Base-by-base conservation (phyloP, 495 filamentous ascomycete genomes). In the Tuber microsphaerosporum region DNA sequence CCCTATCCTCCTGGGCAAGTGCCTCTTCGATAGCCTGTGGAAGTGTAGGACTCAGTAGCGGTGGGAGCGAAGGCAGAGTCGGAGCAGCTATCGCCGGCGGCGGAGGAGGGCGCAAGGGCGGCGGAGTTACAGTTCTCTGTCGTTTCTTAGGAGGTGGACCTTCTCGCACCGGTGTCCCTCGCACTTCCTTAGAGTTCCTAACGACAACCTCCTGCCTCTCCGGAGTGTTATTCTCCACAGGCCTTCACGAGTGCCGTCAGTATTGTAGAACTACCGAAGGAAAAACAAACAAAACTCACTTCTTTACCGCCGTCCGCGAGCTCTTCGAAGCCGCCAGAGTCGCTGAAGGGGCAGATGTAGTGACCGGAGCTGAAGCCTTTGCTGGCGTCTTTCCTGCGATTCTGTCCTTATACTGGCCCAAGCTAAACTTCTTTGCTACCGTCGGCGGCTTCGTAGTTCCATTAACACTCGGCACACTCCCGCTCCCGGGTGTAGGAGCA, bases 1-100 rank as follows among this genome's bases (percentile, higher is more conserved):
- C 44, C 22, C 76, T 75, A 37, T 82, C 75, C 43, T 77, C 74
- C 22, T 72, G 41, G 22, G 75, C 72, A 41, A 83, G 76, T 44
- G 81, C 81, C 16, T 82, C 81, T 46, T 83, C 81, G 51, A 83
- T 71, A 70, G 73, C 70, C 61, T 77, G 77, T 44, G 81, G 81
- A 7, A 83, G 74, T 41, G 81, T 83, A 71, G 81, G 81, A 45
- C 81, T 83, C 34, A 83, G 74, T 31, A 83, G 45, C 7, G 81
- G 81, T 37, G 81, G 81, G 70, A 83, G 51, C 12, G 71, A 43
- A 26, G 72, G 78, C 34, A 77, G 72, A 37, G 42, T 73, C 19
- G 72, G 75, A 20, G 79, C 74, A 73, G 74, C 48, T 72, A 71
- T 77, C 31, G 71, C 74, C 45, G 75, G 80, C 19, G 48, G 75